These are phyloP conservation scores for Starmerella riodocensis DNA, from an alignment of 805 yeast genomes.

Conservation along the genomic window DNA sequence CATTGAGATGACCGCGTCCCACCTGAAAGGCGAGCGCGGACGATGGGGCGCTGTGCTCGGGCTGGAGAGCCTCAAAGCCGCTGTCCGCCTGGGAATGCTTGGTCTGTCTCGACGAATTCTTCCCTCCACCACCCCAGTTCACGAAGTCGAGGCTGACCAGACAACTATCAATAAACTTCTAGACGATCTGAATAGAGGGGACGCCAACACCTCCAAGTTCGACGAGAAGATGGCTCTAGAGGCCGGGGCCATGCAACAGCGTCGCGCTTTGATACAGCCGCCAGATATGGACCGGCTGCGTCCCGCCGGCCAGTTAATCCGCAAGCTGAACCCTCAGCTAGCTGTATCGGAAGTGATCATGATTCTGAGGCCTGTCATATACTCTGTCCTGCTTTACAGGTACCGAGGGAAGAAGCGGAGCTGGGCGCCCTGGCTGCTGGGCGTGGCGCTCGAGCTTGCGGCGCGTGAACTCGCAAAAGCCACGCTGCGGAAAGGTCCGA, in stretches of 20 bases:
- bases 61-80: slow-evolving; percentile 25
- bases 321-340: slow-evolving; percentile 19
- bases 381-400: slow-evolving; percentile 26
- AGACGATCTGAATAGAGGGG: background rate
- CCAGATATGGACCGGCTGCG: slow-evolving; percentile 27
- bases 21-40: slow-evolving; percentile 21
- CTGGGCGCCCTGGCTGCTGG: slow-evolving; percentile 33
- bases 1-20: slow-evolving; percentile 28
- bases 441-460: slow-evolving; percentile 26
- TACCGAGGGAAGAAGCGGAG: slow-evolving; percentile 18
- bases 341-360: slow-evolving; percentile 26
- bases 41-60: slow-evolving; percentile 26
- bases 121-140: slow-evolving; percentile 23
- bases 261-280: slow-evolving; percentile 4
- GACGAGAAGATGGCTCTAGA: background rate
- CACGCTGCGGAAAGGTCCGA: slow-evolving; percentile 7
- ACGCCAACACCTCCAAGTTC: background rate
- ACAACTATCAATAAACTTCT: slow-evolving; percentile 20
- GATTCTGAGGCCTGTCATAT: slow-evolving; percentile 31
- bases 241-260: background rate
- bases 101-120: slow-evolving; percentile 24
- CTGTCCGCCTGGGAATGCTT: slow-evolving; percentile 25
- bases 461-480: slow-evolving; percentile 23
- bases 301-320: slow-evolving; percentile 25
- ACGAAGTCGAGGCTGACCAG: slow-evolving; percentile 29